These are phyloP conservation scores for Calophaca sinica DNA, from an alignment of 306 rosid species.

Conservation along the genomic window DNA sequence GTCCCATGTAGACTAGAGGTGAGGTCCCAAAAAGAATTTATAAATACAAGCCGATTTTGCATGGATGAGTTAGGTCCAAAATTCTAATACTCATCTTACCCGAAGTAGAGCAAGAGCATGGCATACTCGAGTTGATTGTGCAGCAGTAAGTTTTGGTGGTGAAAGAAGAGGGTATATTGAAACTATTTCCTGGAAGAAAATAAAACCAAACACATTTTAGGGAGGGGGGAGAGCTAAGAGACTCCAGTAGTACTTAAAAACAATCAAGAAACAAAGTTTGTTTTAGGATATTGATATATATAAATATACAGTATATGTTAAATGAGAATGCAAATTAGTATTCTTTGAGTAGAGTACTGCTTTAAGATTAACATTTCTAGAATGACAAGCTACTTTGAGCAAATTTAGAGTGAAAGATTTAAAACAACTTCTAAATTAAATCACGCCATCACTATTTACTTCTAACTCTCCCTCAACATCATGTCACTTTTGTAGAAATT, in stretches of 20 bases:
- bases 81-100: too few relatives aligned
- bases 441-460: not conserved
- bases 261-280: not conserved
- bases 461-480: not conserved
- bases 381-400: not conserved
- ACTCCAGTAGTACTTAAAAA: not conserved
- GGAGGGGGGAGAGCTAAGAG: not conserved
- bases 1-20: too few relatives aligned
- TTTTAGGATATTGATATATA: not conserved
- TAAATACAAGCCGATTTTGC: too few relatives aligned
- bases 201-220: not conserved
- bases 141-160: slow-evolving; percentile 70
- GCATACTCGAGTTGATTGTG: slow-evolving; percentile 89
- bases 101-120: slow-evolving; percentile 92
- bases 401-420: not conserved
- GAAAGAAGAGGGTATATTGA: slow-evolving; percentile 81
- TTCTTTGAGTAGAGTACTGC: not conserved
- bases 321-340: not conserved
- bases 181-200: slow-evolving; percentile 69
- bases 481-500: not conserved
- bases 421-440: not conserved
- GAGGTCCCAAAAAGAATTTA: too few relatives aligned
- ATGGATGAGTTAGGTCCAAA: too few relatives aligned
- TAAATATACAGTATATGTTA: not conserved
- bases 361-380: not conserved